Evolutionary conservation across 768 basidiomycete genomes (phyloP).

Genomic region (Pholiota microspora): DNA sequence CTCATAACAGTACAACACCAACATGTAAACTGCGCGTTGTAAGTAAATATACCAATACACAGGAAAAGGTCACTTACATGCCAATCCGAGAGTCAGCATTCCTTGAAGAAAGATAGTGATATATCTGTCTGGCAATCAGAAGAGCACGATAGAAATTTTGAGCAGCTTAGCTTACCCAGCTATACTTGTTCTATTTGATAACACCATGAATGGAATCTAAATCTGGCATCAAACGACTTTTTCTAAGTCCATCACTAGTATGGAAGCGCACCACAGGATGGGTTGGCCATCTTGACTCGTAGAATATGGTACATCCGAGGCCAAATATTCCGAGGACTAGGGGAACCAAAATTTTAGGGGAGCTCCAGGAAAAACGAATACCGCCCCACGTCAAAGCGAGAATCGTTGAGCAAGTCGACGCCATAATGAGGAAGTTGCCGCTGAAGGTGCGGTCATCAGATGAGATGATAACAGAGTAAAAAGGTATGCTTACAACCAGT

Average conservation of each 20-base stretch:
- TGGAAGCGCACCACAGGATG: constrained; percentile 10
- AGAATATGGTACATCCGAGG: constrained; percentile 34
- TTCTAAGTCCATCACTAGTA: not conserved
- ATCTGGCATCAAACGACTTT: constrained; percentile 11
- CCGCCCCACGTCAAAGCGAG: constrained; percentile 52
- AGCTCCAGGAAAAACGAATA: constrained; percentile 39
- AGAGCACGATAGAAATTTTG: not conserved
- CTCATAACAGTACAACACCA: not conserved
- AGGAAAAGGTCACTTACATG: constrained; percentile 9
- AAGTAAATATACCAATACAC: not conserved
- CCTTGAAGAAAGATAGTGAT: constrained; percentile 16
- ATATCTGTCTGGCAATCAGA: constrained; percentile 2
- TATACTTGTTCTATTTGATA: constrained; percentile 15
- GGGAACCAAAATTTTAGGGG: constrained; percentile 36
- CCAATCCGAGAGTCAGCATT: constrained; percentile 13
- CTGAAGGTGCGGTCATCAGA: constrained; percentile 20
- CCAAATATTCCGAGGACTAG: constrained; percentile 40
- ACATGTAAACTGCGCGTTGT: constrained; percentile 14
- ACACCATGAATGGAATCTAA: constrained; percentile 12
- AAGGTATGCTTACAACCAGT: constrained; percentile 37
- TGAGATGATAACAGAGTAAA: too few species aligned
- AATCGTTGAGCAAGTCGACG: constrained; percentile 30
- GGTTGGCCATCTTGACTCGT: constrained; percentile 27
- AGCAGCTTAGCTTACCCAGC: not conserved
- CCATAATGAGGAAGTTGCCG: constrained; percentile 40